Conservation (phyloP, 176 grass and related monocot genomes). For the Lolium perenne region DNA sequence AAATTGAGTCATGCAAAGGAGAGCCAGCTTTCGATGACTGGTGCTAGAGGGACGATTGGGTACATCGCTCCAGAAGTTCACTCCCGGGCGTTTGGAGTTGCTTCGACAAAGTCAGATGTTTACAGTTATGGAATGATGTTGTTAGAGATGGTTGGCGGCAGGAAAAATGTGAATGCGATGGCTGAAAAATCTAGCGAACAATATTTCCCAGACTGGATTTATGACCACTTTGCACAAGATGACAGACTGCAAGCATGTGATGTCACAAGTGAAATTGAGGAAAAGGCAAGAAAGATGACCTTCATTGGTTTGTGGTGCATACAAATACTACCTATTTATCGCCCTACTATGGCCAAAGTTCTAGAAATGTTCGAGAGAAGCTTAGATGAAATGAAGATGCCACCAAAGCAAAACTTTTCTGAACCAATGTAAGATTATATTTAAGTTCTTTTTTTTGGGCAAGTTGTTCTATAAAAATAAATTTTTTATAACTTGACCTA, state of each 20-base stretch:
- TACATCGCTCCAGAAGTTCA: conserved; percentile 66
- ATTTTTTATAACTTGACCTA: background rate
- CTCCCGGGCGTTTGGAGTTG: conserved; percentile 46
- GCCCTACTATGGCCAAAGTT: conserved; percentile 51
- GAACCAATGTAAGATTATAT: background rate
- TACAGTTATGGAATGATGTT: conserved; percentile 81
- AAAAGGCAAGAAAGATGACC: conserved; percentile 43
- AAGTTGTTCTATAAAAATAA: background rate
- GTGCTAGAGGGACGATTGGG: conserved; percentile 59
- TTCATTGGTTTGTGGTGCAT: conserved; percentile 61
- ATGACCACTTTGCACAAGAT: conserved; percentile 57
- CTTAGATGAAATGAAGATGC: conserved; percentile 49
- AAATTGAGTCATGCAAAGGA: conserved; percentile 49
- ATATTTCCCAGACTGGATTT: conserved; percentile 80
- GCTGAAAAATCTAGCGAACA: conserved; percentile 36
- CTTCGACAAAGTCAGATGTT: conserved; percentile 68
- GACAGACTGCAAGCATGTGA: conserved; percentile 27
- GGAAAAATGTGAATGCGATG: conserved; percentile 39
- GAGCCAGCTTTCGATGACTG: conserved; percentile 48
- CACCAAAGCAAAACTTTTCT: conserved; percentile 40
- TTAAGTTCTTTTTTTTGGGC: background rate
- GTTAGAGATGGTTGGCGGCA: conserved; percentile 65
- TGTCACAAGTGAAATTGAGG: background rate
- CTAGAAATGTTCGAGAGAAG: conserved; percentile 60
- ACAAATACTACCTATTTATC: conserved; percentile 44